Evolutionary conservation across 768 basidiomycete species (phyloP), one percentile per base, ranked within the genome.

Genomic region (Lentinula sp.): DNA sequence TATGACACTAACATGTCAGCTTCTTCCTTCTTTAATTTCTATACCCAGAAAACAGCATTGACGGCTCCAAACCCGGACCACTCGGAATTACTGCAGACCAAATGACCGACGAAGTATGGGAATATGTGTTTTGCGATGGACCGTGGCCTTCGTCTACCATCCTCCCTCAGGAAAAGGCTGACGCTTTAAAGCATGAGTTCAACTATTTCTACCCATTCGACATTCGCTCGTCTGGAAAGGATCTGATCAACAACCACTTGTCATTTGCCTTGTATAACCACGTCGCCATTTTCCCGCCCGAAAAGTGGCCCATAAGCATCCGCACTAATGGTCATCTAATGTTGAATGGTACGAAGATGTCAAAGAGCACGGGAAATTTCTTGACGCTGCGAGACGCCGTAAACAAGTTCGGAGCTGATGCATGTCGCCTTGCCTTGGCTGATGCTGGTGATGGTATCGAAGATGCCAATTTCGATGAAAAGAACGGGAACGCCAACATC

Each of bases 391-490:
- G 84, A 59, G 91, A 99, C 69, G 84, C 90, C 1, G 85, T 96
- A 62, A 81, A 87, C 73, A 98, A 98, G 80, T 98, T 96, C 69
- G 97, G 97, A 61, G 95, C 97, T 39, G 97, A 98, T 71, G 93
- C 95, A 35, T 95, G 90, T 68, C 81, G 97, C 59, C 74, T 99
- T 76, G 83, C 87, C 18, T 80, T 99, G 73, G 97, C 97, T 28
- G 96, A 98, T 76, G 94, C 95, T 31, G 97, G 97, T 13, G 97
- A 99, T 71, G 93, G 95, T 55, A 83, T 98, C 66, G 95, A 97
- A 73, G 97, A 99, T 74, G 96, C 96, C 49, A 99, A 99, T 79
- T 99, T 98, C 68, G 97, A 99, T 70, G 96, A 98, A 80, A 91
- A 94, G 78, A 91, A 89, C 5, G 97, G 97, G 16, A 99, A 98